Evolutionary conservation across 306 rosid species (phyloP), one percentile per base, ranked within the genome.

Genomic region (Castanospermum australe): DNA sequence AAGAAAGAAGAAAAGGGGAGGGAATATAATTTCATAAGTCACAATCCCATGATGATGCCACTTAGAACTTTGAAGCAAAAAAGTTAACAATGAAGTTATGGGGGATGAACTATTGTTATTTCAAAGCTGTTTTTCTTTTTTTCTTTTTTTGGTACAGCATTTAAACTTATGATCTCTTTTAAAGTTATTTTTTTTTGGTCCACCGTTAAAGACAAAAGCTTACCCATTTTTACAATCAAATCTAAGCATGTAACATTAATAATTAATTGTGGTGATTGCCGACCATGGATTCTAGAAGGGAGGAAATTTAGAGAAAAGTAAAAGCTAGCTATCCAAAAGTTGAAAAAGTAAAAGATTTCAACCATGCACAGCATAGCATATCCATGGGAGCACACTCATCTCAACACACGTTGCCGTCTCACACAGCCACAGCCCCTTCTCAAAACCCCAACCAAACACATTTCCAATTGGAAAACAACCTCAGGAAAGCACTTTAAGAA

Each of bases 231-330:
- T 45, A 9, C 13, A 57, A 14, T 5, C 60, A 44, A 72, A 55
- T 36, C 12, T 12, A 1, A 44, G 67, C 79, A 45, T 25, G 35
- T 20, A 14, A 28, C 20, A 47, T 15, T 3, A 59, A 79, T 39
- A 50, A 56, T 47, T 69, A 69, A 52, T 47, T 38, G 52, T 54
- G 18, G 64, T 18, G 24, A 6, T 68, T 39, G 82, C 78, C 89
- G 82, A 71, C 84, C 80, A 48, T 2, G 30, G 24, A 14, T 75
- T 82, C 82, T 82, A 79, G 80, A 86, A 79, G 76, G 15, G 10
- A 51, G 73, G 24, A 79, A 84, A 63, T 32, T 24, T 64, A 28
- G 71, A 57, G 33, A 70, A 22, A 84, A 67, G 65, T 70, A 44
- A 76, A 80, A 47, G 78, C 38, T 32, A 47, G 78, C 38, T 32